These are phyloP conservation scores for Verticillium nonalfalfae DNA, from an alignment of 2,329 filamentous ascomycete genomes.

Conservation along the genomic window DNA sequence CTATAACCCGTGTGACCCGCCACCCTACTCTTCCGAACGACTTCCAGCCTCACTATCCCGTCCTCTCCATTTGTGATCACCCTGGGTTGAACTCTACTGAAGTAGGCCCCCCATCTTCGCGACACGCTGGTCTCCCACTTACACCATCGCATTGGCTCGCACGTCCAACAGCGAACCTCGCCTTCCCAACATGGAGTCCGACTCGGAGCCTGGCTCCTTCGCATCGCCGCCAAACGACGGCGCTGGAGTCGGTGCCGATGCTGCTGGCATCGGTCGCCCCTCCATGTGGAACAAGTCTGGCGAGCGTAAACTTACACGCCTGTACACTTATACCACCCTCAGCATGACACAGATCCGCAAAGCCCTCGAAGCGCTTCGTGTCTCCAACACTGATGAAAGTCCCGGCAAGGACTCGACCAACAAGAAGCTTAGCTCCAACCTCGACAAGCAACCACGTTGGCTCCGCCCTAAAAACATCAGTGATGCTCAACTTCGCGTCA, in stretches of 20 bases:
- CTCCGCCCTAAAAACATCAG: conserved; percentile 43
- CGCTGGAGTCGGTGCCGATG: not conserved
- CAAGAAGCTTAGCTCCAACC: conserved; percentile 49
- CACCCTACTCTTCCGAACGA: not conserved
- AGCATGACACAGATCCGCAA: conserved; percentile 24
- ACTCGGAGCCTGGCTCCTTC: not conserved
- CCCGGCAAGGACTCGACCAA: conserved; percentile 45
- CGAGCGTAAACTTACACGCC: conserved; percentile 45
- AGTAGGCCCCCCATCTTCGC: no score
- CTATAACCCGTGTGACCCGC: not conserved
- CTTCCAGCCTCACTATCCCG: not conserved
- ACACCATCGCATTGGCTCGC: not conserved
- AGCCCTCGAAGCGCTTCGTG: conserved; percentile 9
- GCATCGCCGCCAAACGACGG: not conserved
- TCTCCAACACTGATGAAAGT: not conserved
- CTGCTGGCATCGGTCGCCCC: conserved; percentile 38
- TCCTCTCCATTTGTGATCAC: not conserved
- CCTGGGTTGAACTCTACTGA: not conserved
- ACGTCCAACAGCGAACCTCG: not conserved
- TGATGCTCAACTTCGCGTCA: conserved; percentile 45
- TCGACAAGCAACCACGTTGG: conserved; percentile 54
- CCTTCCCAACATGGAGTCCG: not conserved
- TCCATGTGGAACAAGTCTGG: conserved; percentile 48
- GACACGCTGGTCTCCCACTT: not conserved
- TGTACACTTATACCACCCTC: conserved; percentile 51